phyloP scores from a whole-genome alignment of 2,329 filamentous ascomycete species.

The Fusarium pseudonygamai region DNA sequence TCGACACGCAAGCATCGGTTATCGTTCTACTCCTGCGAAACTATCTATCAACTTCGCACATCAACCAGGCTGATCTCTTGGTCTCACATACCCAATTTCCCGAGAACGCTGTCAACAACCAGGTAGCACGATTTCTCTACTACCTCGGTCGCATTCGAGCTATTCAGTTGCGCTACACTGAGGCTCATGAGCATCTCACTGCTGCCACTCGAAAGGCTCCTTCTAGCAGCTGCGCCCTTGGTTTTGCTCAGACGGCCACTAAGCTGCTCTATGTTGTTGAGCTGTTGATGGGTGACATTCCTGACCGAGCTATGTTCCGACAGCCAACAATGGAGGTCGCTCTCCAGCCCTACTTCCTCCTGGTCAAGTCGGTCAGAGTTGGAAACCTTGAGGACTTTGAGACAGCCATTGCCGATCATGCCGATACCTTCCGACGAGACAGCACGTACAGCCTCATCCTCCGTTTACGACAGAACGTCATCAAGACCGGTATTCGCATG shows the following conservation, averaged over 20 bases:
- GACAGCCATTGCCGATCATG: slow-evolving; percentile 82
- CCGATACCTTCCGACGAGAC: slow-evolving; percentile 88
- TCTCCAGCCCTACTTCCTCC: slow-evolving; percentile 89
- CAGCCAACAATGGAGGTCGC: slow-evolving; percentile 87
- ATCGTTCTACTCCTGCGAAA: slow-evolving; percentile 95
- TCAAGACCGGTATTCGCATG: slow-evolving; percentile 99
- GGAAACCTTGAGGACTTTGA: slow-evolving; percentile 95
- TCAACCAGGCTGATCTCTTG: slow-evolving; percentile 93
- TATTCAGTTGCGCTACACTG: slow-evolving; percentile 95
- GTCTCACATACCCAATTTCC: slow-evolving; percentile 97
- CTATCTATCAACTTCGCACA: slow-evolving; percentile 95
- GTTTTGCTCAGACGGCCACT: slow-evolving; percentile 94
- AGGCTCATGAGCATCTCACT: slow-evolving; percentile 92
- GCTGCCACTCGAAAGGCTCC: slow-evolving; percentile 96
- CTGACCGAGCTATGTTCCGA: slow-evolving; percentile 93
- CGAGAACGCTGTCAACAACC: slow-evolving; percentile 93
- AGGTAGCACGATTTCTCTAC: slow-evolving; percentile 96
- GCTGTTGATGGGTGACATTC: slow-evolving; percentile 97
- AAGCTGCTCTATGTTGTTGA: slow-evolving; percentile 98
- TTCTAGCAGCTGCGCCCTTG: slow-evolving; percentile 85
- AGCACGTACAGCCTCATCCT: slow-evolving; percentile 96
- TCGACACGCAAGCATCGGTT: slow-evolving; percentile 95
- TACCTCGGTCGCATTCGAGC: slow-evolving; percentile 96
- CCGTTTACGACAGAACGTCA: slow-evolving; percentile 95
- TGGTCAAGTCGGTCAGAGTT: slow-evolving; percentile 95